phyloP scores from a whole-genome alignment of 1,284 basidiomycete genomes.

The Boletus hoseneyae region DNA sequence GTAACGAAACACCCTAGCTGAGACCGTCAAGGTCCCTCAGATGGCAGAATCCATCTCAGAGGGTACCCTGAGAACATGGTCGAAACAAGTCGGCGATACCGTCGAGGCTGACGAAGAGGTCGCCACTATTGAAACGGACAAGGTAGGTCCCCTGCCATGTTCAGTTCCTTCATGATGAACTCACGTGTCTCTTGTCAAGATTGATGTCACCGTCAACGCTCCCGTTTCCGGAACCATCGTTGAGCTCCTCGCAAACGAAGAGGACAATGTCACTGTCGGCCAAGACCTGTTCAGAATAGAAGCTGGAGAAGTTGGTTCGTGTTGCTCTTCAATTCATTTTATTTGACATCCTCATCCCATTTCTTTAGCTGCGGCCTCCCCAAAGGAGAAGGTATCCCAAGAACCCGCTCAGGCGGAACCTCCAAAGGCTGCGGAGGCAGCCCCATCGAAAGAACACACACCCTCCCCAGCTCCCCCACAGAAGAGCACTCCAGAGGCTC shows the following conservation, averaged over 20 bases:
- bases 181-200: slow-evolving; percentile 47
- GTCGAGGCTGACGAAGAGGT: slow-evolving; percentile 95
- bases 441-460: slow-evolving; percentile 51
- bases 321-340: slow-evolving; percentile 16
- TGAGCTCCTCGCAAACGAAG: slow-evolving; percentile 85
- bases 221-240: slow-evolving; percentile 86
- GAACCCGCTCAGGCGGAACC: slow-evolving; percentile 36
- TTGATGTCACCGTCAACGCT: slow-evolving; percentile 97
- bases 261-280: slow-evolving; percentile 93
- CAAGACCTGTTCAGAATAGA: slow-evolving; percentile 95
- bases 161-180: neutral
- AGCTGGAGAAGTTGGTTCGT: slow-evolving; percentile 68
- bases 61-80: slow-evolving; percentile 95
- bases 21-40: slow-evolving; percentile 95
- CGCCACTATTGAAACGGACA: slow-evolving; percentile 98
- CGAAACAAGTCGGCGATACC: slow-evolving; percentile 89
- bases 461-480: slow-evolving; percentile 42
- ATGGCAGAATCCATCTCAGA: slow-evolving; percentile 99
- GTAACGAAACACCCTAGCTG: slow-evolving; percentile 43
- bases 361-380: slow-evolving; percentile 26
- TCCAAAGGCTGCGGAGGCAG: slow-evolving; percentile 33
- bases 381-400: slow-evolving; percentile 35
- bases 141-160: slow-evolving; percentile 50
- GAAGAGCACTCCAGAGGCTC: slow-evolving; percentile 30
- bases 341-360: neutral